Conservation (phyloP, 768 basidiomycete genomes). For the Hebeloma cylindrosporum region DNA sequence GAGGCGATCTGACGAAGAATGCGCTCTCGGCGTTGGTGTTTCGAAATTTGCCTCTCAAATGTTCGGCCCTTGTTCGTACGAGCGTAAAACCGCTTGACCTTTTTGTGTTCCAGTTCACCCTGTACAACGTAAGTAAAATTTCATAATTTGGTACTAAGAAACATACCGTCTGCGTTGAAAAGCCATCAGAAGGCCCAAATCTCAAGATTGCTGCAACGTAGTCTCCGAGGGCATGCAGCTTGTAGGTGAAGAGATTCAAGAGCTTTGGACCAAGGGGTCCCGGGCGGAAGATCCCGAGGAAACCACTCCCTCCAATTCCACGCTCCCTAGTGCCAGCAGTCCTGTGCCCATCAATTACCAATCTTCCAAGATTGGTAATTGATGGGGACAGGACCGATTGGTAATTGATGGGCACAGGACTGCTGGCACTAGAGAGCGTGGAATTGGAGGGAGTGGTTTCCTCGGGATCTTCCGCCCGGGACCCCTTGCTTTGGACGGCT, state of each 20-base stretch:
- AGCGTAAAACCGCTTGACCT: conserved; percentile 14
- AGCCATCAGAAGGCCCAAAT: conserved; percentile 11
- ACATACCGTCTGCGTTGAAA: conserved; percentile 13
- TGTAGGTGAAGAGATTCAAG: conserved; percentile 15
- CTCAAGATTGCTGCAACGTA: conserved; percentile 8
- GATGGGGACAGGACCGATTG: too few relatives aligned
- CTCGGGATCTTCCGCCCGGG: too few relatives aligned
- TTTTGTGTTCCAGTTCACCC: conserved; percentile 16
- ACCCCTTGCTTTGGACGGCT: too few relatives aligned
- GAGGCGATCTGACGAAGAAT: background rate
- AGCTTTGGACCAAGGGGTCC: background rate
- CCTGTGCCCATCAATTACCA: too few relatives aligned
- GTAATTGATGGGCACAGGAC: too few relatives aligned
- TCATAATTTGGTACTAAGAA: background rate
- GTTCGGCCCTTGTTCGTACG: conserved; percentile 10
- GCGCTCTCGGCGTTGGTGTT: conserved; percentile 11
- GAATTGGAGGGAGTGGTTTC: too few relatives aligned
- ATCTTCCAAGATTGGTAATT: background rate
- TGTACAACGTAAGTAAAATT: background rate
- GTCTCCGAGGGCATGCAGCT: conserved; percentile 13
- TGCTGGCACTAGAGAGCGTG: too few relatives aligned
- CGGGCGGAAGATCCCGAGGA: too few relatives aligned
- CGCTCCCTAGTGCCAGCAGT: too few relatives aligned
- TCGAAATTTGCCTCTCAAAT: conserved; percentile 8
- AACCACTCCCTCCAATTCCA: too few relatives aligned